Evolutionary conservation across 2,329 filamentous ascomycete genomes (phyloP), one percentile per base, ranked within the genome.

Genomic region (Rachicladosporium sp.): DNA sequence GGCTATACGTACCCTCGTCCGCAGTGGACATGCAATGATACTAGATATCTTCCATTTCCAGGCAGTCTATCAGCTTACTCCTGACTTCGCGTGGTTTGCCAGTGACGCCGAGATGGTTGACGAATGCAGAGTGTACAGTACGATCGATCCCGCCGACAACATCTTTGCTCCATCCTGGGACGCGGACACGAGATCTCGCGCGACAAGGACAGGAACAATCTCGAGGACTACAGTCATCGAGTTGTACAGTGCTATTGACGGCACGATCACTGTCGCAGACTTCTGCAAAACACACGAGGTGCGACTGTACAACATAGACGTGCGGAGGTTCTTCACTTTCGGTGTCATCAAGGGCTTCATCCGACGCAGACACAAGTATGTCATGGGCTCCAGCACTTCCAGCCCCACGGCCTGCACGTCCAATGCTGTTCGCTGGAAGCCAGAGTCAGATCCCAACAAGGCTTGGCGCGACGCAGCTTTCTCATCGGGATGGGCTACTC

Each of bases 41-140:
- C 75, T 96, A 8, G 91, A 98, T 63, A 83, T 95, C 51, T 96
- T 96, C 68, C 87, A 91, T 59, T 98, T 96, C 58, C 73, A 79
- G 27, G 85, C 84, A 32, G 89, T 93, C 52, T 98, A 98, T 56
- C 87, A 88, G 0, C 80, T 81, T 0, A 85, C 85, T 0, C 71
- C 78, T 0, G 80, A 83, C 30, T 80, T 98, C 42, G 76, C 80
- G 45, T 74, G 80, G 45, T 93, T 98, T 52, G 71, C 91, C 27
- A 70, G 74, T 32, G 85, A 95, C 53, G 68, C 73, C 31, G 76
- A 76, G 41, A 70, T 93, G 63, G 80, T 93, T 43, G 82, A 86
- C 48, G 91, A 98, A 65, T 96, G 91, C 53, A 78, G 80, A 5
- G 74, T 78, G 37, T 96, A 96, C 56, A 82, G 94, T 5, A 80